Percentiles rank a stretch among this genome's conserved stretches.
Conservation (phyloP, 495 filamentous ascomycete species). For the Xylaria grammica region DNA sequence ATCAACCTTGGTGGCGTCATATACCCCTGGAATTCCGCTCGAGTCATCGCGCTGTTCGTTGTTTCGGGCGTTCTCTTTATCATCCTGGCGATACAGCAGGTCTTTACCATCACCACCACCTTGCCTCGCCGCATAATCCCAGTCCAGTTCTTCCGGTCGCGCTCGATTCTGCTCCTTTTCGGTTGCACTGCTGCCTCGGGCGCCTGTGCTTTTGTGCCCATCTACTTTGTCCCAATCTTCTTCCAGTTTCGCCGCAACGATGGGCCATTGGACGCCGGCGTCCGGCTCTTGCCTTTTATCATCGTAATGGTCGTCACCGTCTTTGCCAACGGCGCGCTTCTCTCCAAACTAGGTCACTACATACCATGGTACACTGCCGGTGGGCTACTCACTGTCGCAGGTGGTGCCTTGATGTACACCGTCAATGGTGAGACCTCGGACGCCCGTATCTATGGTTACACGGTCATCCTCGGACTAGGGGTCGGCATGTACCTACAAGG, state of each 20-base stretch:
- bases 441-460: slow-evolving; percentile 63
- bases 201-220: slow-evolving; percentile 38
- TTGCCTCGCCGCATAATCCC: slow-evolving; percentile 54
- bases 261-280: slow-evolving; percentile 40
- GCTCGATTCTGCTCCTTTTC: slow-evolving; percentile 4
- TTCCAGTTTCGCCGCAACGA: slow-evolving; percentile 51
- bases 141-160: slow-evolving; percentile 40
- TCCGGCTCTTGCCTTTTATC: slow-evolving; percentile 51
- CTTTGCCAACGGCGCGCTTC: slow-evolving; percentile 41
- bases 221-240: slow-evolving; percentile 57
- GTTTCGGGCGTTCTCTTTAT: slow-evolving; percentile 54
- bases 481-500: slow-evolving; percentile 62
- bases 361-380: slow-evolving; percentile 20
- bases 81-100: slow-evolving; percentile 55
- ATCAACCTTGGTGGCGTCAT: slow-evolving; percentile 53
- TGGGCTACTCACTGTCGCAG: slow-evolving; percentile 20
- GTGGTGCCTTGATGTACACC: slow-evolving; percentile 50
- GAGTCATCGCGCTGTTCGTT: slow-evolving; percentile 57
- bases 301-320: slow-evolving; percentile 37
- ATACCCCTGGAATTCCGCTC: slow-evolving; percentile 52
- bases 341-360: slow-evolving; percentile 34
- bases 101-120: slow-evolving; percentile 52
- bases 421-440: slow-evolving; percentile 41
- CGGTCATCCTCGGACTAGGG: slow-evolving; percentile 62
- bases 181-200: slow-evolving; percentile 18